These are phyloP conservation scores for Domatiomyces globalis DNA, from an alignment of 2,329 filamentous ascomycete species.

Conservation along the genomic window DNA sequence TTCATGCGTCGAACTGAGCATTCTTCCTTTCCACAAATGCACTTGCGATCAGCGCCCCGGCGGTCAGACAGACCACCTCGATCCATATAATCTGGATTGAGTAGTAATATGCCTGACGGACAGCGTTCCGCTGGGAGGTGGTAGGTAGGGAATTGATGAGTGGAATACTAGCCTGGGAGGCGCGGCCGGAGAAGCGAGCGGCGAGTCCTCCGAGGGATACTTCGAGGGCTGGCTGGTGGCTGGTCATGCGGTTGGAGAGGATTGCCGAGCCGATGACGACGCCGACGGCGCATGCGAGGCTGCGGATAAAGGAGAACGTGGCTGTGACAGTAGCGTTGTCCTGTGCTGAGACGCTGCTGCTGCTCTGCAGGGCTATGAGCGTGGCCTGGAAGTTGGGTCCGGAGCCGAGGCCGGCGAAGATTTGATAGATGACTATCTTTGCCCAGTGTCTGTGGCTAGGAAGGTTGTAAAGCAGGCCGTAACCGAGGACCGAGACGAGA, in stretches of 20 bases:
- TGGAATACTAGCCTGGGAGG: no score
- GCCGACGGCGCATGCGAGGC: constrained; percentile 42
- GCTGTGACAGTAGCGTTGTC: constrained; percentile 45
- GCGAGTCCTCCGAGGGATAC: no score
- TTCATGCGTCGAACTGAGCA: no score
- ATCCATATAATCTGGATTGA: no score
- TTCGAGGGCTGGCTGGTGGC: no score
- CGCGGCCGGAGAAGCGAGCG: no score
- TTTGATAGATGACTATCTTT: constrained; percentile 38
- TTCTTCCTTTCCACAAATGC: no score
- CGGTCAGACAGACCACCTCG: no score
- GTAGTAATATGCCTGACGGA: no score
- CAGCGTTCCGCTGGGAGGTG: no score
- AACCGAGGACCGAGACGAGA: constrained; percentile 46
- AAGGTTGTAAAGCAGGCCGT: constrained; percentile 48
- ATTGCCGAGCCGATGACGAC: constrained; percentile 44
- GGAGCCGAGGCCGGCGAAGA: constrained; percentile 40
- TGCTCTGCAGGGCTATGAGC: constrained; percentile 41
- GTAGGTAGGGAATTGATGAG: no score
- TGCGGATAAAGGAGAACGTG: constrained; percentile 46
- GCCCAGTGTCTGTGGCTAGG: constrained; percentile 37
- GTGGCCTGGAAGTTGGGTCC: constrained; percentile 42
- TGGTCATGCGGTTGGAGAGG: constrained; percentile 21
- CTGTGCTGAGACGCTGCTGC: constrained; percentile 30
- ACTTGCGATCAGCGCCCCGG: no score